Evolutionary conservation across 306 rosid genomes (phyloP).

Genomic region (Fragaria nilgerrensis): DNA sequence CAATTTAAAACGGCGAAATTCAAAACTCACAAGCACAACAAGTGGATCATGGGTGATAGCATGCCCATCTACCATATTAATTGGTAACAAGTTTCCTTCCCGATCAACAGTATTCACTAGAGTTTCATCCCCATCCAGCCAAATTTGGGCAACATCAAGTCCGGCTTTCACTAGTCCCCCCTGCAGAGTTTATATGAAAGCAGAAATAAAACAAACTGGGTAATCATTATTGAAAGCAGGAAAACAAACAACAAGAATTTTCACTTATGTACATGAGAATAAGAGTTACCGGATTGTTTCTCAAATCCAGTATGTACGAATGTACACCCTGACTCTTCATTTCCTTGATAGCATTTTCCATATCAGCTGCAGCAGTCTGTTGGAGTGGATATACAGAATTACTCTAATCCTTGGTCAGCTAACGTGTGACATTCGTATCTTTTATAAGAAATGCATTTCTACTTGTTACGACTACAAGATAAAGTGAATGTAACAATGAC

Average conservation of each 20-base stretch:
- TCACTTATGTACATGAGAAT: not conserved
- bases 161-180: conserved; percentile 92
- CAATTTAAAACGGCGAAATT: not conserved
- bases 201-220: conserved; percentile 1
- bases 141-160: conserved; percentile 93
- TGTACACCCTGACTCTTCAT: conserved; percentile 85
- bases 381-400: not conserved
- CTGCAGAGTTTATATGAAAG: conserved; percentile 39
- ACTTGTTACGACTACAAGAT: not conserved
- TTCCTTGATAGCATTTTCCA: conserved; percentile 73
- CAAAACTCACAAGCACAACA: conserved; percentile 75
- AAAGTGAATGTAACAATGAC: conserved; percentile 31
- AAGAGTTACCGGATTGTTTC: conserved; percentile 82
- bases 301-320: conserved; percentile 87
- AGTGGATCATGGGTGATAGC: conserved; percentile 96
- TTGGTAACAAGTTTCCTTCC: conserved; percentile 73
- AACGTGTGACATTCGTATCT: not conserved
- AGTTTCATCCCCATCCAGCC: conserved; percentile 97
- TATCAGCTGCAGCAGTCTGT: conserved; percentile 88
- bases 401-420: not conserved
- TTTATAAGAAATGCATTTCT: not conserved
- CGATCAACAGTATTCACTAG: conserved; percentile 87
- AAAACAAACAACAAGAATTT: not conserved
- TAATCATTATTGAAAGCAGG: conserved; percentile 4
- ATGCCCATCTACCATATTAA: conserved; percentile 81